Percentiles rank a stretch among this genome's conserved stretches.
Conservation (phyloP, 306 rosid species). For the Quercus alba region DNA sequence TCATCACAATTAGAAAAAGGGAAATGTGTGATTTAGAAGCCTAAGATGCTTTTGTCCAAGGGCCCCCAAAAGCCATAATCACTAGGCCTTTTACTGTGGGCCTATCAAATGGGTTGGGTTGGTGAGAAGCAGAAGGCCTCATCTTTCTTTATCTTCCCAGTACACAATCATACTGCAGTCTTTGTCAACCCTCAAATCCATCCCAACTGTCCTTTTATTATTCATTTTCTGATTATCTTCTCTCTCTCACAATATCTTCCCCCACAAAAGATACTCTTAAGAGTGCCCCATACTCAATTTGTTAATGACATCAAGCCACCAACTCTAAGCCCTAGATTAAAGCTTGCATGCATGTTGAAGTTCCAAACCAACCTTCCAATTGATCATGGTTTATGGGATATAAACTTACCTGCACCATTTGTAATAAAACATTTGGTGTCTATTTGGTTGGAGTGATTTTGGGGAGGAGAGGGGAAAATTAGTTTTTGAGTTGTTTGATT, state of each 20-base stretch:
- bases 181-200: slow-evolving; percentile 26
- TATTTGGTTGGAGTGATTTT: too few species aligned
- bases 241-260: not conserved
- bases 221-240: not conserved
- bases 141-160: slow-evolving; percentile 37
- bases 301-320: not conserved
- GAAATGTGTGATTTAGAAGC: slow-evolving; percentile 33
- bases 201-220: slow-evolving; percentile 26
- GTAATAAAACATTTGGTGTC: not conserved
- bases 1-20: slow-evolving; percentile 26
- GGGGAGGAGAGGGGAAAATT: too few species aligned
- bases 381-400: not conserved
- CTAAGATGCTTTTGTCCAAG: slow-evolving; percentile 49
- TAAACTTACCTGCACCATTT: not conserved
- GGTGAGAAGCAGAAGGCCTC: slow-evolving; percentile 63
- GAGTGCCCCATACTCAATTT: not conserved
- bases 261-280: too few species aligned
- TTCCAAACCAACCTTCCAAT: not conserved
- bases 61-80: slow-evolving; percentile 45
- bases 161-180: slow-evolving; percentile 48
- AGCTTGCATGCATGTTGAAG: not conserved
- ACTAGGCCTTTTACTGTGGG: slow-evolving; percentile 41
- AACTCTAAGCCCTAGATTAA: not conserved
- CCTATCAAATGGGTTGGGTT: slow-evolving; percentile 63
- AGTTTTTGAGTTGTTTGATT: too few species aligned